These are phyloP conservation scores for Teunomyces panamensis DNA, from an alignment of 805 yeast genomes.

Conservation along the genomic window DNA sequence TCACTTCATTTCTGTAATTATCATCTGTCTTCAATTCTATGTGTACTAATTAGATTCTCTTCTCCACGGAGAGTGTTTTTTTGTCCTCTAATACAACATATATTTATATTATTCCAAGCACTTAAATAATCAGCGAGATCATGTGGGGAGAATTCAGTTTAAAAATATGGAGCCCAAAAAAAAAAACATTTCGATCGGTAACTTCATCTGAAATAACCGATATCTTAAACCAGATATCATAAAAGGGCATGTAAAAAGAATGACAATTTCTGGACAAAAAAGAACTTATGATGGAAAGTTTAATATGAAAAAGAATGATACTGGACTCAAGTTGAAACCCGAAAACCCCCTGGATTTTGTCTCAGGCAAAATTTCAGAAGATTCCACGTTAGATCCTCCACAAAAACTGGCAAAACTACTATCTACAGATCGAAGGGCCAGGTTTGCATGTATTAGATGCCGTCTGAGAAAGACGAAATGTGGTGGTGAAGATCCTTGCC, in stretches of 20 bases:
- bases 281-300: not conserved
- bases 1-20: not conserved
- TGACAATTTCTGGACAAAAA: not conserved
- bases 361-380: not conserved
- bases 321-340: not conserved
- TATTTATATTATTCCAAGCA: not conserved
- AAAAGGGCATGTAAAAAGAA: not conserved
- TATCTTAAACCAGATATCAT: not conserved
- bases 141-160: no score
- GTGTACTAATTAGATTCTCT: constrained; percentile 2
- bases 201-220: not conserved
- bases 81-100: not conserved
- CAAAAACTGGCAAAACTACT: not conserved
- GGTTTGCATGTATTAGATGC: constrained; percentile 24
- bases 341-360: not conserved
- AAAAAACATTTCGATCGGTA: not conserved
- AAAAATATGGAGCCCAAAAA: not conserved
- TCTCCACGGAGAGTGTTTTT: not conserved
- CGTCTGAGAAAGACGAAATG: constrained; percentile 27
- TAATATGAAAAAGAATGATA: not conserved
- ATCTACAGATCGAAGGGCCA: constrained; percentile 7
- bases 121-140: no score
- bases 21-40: constrained; percentile 1
- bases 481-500: constrained; percentile 23
- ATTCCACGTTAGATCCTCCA: not conserved